Evolutionary conservation across 2,329 filamentous ascomycete genomes (phyloP).

Genomic region (Colletotrichum sublineola): DNA sequence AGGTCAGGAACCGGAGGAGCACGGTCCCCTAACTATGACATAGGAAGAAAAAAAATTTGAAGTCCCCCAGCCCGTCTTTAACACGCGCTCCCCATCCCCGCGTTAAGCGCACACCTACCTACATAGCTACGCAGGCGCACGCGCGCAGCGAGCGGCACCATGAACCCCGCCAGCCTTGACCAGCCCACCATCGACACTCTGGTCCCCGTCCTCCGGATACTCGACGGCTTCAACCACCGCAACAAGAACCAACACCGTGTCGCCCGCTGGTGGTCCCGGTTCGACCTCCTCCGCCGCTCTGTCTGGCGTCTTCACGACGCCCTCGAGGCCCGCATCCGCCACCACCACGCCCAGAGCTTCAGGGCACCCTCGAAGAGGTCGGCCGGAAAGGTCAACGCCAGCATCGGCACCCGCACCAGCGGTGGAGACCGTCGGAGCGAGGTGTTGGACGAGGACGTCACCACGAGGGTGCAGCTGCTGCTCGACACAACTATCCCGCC

Average conservation of each 20-base stretch:
- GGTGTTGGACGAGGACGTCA: slow-evolving; percentile 18
- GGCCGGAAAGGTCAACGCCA: neutral
- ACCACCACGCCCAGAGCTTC: slow-evolving; percentile 11
- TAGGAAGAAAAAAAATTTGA: neutral
- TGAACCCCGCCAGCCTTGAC: neutral
- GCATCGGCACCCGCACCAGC: neutral
- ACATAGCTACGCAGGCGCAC: neutral
- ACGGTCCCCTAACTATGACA: neutral
- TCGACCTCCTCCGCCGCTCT: slow-evolving; percentile 79
- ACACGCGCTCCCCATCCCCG: neutral
- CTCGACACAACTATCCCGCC: slow-evolving; percentile 49
- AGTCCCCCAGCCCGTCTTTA: neutral
- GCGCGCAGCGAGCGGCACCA: neutral
- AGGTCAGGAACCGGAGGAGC: neutral
- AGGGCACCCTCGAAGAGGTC: slow-evolving; percentile 25
- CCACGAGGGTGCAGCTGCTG: slow-evolving; percentile 46
- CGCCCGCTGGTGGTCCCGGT: slow-evolving; percentile 83
- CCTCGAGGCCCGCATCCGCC: slow-evolving; percentile 44
- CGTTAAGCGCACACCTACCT: neutral
- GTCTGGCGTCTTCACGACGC: slow-evolving; percentile 65
- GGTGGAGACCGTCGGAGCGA: neutral
- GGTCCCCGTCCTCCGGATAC: slow-evolving; percentile 62
- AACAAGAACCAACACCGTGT: slow-evolving; percentile 92
- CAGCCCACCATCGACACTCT: slow-evolving; percentile 47
- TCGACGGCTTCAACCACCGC: slow-evolving; percentile 82